Evolutionary conservation across 2,329 filamentous ascomycete genomes (phyloP).

Genomic region (Keithomyces neogunnii): DNA sequence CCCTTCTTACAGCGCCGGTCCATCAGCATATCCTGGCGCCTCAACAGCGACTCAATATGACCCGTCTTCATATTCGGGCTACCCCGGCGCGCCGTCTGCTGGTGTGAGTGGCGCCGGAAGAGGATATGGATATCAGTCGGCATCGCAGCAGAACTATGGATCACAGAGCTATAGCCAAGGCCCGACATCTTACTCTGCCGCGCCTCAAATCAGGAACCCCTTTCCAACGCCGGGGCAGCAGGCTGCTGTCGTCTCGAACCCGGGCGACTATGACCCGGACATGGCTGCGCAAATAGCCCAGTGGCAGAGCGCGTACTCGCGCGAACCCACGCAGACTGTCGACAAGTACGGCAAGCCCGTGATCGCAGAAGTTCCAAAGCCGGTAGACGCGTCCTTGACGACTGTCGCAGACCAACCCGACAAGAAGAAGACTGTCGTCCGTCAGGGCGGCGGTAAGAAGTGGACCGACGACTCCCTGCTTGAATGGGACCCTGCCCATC

Average conservation of each 20-base stretch:
- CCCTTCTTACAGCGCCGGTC: slow-evolving; percentile 17
- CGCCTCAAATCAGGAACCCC: slow-evolving; percentile 65
- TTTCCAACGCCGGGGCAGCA: slow-evolving; percentile 56
- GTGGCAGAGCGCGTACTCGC: slow-evolving; percentile 83
- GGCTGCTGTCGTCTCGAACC: slow-evolving; percentile 22
- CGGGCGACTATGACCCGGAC: slow-evolving; percentile 54
- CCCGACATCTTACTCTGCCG: slow-evolving; percentile 33
- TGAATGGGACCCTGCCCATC: slow-evolving; percentile 93
- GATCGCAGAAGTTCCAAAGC: slow-evolving; percentile 17
- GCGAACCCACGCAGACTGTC: slow-evolving; percentile 18
- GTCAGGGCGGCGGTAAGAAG: slow-evolving; percentile 80
- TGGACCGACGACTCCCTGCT: slow-evolving; percentile 86
- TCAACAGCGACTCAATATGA: slow-evolving; percentile 7
- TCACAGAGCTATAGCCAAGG: slow-evolving; percentile 27
- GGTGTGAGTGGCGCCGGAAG: slow-evolving; percentile 9
- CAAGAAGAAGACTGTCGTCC: slow-evolving; percentile 78
- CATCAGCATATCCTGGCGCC: slow-evolving; percentile 12
- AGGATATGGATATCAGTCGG: slow-evolving; percentile 7
- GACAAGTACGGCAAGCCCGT: slow-evolving; percentile 24
- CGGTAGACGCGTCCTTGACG: slow-evolving; percentile 24
- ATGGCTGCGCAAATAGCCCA: slow-evolving; percentile 88
- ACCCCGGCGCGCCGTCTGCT: slow-evolving; percentile 25
- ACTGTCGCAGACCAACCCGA: slow-evolving; percentile 41
- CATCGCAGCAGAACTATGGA: slow-evolving; percentile 24
- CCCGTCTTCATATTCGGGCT: slow-evolving; percentile 14